phyloP scores from a whole-genome alignment of 108 stramenopile genomes.

The Fistulifera solaris region DNA sequence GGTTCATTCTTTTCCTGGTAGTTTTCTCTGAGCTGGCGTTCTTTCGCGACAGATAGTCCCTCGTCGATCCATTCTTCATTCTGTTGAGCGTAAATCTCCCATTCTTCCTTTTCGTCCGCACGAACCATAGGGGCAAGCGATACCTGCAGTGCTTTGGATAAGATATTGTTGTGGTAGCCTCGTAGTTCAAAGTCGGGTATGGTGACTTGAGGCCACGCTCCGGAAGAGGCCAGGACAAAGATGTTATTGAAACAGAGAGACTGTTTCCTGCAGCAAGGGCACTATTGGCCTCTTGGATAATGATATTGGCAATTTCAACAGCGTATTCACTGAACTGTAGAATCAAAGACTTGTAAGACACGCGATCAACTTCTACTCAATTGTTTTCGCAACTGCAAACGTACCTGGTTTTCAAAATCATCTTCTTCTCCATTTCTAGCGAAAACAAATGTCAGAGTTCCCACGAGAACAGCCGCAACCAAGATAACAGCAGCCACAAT shows the following conservation, averaged over 20 bases:
- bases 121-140: conserved; percentile 20
- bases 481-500: background rate
- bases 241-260: conserved; percentile 1
- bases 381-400: background rate
- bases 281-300: background rate
- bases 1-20: background rate
- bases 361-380: background rate
- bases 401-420: conserved; percentile 6
- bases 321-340: background rate
- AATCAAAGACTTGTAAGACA: background rate
- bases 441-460: conserved; percentile 6
- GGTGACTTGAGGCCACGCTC: background rate
- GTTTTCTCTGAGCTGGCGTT: background rate
- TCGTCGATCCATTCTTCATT: conserved; percentile 6
- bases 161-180: too few relatives aligned
- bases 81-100: conserved; percentile 3
- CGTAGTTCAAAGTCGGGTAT: conserved; percentile 11
- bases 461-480: conserved; percentile 1
- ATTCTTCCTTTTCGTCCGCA: background rate
- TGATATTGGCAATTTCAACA: background rate
- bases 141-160: too few relatives aligned
- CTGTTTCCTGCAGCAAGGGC: background rate
- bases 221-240: background rate
- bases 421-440: conserved; percentile 4
- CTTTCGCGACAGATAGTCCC: background rate